phyloP scores from a whole-genome alignment of 805 yeast species.

The Cyberlindnera galapagoensis region DNA sequence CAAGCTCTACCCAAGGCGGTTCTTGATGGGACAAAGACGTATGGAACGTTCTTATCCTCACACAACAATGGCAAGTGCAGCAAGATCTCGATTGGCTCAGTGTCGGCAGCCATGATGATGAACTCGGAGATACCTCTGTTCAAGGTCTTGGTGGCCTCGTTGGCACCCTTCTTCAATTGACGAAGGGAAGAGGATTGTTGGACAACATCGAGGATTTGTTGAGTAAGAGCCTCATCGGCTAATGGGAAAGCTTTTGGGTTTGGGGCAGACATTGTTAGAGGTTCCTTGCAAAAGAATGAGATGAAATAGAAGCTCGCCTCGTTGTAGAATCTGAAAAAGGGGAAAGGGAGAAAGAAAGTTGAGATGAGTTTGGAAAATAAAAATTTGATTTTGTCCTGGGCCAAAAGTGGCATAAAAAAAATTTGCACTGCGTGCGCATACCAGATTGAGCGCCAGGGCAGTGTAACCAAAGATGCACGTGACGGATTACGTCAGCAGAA shows the following conservation, averaged over 20 bases:
- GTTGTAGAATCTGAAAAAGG: conserved; percentile 4
- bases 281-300: conserved; percentile 35
- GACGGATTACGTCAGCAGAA: too few species aligned
- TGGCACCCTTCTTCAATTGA: conserved; percentile 99
- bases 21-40: conserved; percentile 97
- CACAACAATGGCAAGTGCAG: conserved; percentile 95
- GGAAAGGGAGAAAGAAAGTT: not conserved
- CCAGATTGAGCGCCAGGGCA: too few species aligned
- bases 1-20: conserved; percentile 99
- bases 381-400: too few species aligned
- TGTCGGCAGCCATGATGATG: conserved; percentile 99
- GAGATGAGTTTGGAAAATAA: not conserved
- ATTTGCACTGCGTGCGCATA: conserved; percentile 4
- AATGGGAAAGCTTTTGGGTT: conserved; percentile 99
- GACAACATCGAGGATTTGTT: conserved; percentile 94
- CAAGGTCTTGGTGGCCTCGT: conserved; percentile 98
- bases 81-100: conserved; percentile 98
- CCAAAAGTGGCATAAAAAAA: conserved; percentile 3
- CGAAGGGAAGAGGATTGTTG: conserved; percentile 97
- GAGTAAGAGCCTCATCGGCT: conserved; percentile 92
- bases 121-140: conserved; percentile 99
- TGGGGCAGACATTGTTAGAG: conserved; percentile 69
- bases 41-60: conserved; percentile 99
- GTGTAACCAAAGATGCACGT: too few species aligned
- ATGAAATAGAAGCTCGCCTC: conserved; percentile 25